Evolutionary conservation across 2,329 filamentous ascomycete species (phyloP).

Genomic region (Hypoxylon sp.): DNA sequence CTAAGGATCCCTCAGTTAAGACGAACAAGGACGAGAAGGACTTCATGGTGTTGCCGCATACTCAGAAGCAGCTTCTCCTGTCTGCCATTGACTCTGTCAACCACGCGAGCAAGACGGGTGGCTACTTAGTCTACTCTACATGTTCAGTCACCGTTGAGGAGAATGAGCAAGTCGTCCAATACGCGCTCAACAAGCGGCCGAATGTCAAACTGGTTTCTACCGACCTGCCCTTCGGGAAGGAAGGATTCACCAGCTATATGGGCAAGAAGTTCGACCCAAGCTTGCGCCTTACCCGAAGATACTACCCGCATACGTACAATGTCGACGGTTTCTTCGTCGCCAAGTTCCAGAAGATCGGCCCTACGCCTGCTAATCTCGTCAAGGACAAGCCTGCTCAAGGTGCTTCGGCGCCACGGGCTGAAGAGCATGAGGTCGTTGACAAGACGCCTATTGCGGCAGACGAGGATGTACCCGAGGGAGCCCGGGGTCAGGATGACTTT

Average conservation of each 20-base stretch:
- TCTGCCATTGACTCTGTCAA: slow-evolving; percentile 96
- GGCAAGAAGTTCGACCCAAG: slow-evolving; percentile 91
- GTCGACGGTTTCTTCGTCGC: slow-evolving; percentile 99
- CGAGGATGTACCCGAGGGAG: slow-evolving; percentile 57
- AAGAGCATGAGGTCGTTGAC: slow-evolving; percentile 67
- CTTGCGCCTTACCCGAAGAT: slow-evolving; percentile 84
- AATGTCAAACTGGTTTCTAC: slow-evolving; percentile 96
- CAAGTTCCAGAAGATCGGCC: slow-evolving; percentile 93
- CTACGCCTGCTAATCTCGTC: slow-evolving; percentile 73
- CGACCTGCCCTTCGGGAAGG: slow-evolving; percentile 88
- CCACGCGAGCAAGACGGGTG: slow-evolving; percentile 90
- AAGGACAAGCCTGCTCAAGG: slow-evolving; percentile 48
- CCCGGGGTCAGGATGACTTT: slow-evolving; percentile 67
- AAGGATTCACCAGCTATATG: slow-evolving; percentile 91
- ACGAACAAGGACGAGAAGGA: slow-evolving; percentile 98
- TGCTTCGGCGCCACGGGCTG: slow-evolving; percentile 45
- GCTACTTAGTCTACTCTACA: slow-evolving; percentile 96
- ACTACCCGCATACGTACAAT: slow-evolving; percentile 93
- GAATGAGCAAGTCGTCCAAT: slow-evolving; percentile 92
- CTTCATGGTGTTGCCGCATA: slow-evolving; percentile 91
- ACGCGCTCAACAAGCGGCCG: slow-evolving; percentile 88
- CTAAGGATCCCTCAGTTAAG: slow-evolving; percentile 96
- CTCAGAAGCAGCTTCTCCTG: slow-evolving; percentile 93
- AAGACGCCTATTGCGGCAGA: slow-evolving; percentile 73
- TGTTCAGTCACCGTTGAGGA: slow-evolving; percentile 96